These are phyloP conservation scores for Priceomyces melissophilus DNA, from an alignment of 805 yeast species.

Conservation along the genomic window DNA sequence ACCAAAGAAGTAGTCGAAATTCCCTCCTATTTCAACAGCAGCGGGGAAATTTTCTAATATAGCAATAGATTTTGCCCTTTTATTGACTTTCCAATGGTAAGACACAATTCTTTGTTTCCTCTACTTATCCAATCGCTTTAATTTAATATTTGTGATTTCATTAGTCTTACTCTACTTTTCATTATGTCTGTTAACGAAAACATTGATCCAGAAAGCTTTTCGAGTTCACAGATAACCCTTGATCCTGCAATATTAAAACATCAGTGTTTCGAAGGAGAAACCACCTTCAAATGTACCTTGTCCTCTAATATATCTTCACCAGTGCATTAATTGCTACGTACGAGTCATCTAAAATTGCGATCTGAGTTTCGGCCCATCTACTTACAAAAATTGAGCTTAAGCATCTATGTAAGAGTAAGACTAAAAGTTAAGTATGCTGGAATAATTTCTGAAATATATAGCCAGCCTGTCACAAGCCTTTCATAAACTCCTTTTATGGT, in stretches of 20 bases:
- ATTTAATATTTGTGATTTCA: constrained; percentile 17
- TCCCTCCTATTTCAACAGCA: constrained; percentile 38
- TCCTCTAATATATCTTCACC: constrained; percentile 2
- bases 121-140: constrained; percentile 19
- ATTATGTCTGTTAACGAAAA: constrained; percentile 14
- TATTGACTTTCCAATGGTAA: constrained; percentile 13
- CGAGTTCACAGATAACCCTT: constrained; percentile 25
- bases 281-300: constrained; percentile 17
- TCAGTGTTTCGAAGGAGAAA: constrained; percentile 20
- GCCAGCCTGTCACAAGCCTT: too few species aligned
- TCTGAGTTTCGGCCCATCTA: background rate
- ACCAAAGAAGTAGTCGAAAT: constrained; percentile 20
- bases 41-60: constrained; percentile 37
- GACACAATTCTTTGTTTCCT: constrained; percentile 7
- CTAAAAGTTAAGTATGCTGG: too few species aligned
- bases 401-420: too few species aligned
- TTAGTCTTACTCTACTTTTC: constrained; percentile 11
- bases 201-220: constrained; percentile 11
- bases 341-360: constrained; percentile 34
- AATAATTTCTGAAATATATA: too few species aligned
- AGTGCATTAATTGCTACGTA: constrained; percentile 29
- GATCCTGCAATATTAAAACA: constrained; percentile 27
- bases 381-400: too few species aligned
- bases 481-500: too few species aligned
- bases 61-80: constrained; percentile 25